Base-by-base conservation (phyloP, 176 grass and related monocot species). In the Lolium multiflorum region DNA sequence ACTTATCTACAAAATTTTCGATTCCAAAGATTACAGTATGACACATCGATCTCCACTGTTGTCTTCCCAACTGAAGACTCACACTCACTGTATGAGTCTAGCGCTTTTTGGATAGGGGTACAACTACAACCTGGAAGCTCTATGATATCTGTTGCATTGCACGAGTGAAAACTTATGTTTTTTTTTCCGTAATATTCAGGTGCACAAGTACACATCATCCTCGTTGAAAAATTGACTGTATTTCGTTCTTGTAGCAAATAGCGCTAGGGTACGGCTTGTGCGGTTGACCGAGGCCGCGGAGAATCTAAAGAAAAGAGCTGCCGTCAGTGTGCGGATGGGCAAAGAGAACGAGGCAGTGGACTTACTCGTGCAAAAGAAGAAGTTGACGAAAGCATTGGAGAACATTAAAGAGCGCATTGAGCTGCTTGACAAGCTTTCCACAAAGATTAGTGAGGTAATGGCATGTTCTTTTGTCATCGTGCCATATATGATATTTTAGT, bases 361-460 rank as follows among this genome's bases (percentile, higher is more conserved):
- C 76, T 81, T 95, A 46, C 90, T 98, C 82, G 87, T 96, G 88
- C 93, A 94, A 59, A 96, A 98, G 81, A 98, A 98, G 84, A 95
- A 96, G 79, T 63, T 98, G 97, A 91, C 91, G 81, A 89, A 87
- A 77, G 90, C 94, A 81, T 59, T 98, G 25, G 92, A 96, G 65
- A 98, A 80, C 77, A 84, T 94, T 72, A 98, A 94, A 84, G 82
- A 78, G 64, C 88, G 87, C 57, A 96, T 98, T 38, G 90, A 94
- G 46, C 84, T 94, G 43, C 88, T 98, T 58, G 97, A 96, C 81
- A 96, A 87, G 78, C 97, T 98, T 66, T 96, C 90, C 3, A 22
- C 92, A 81, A 96, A 96, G 82, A 90, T 98, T 60, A 94, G 63
- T 74, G 97, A 98, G 93, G 96, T 92, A 74, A 85, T 70, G 35